A percentile compares a stretch with the other conserved stretches of the same genome.
phyloP scores from a whole-genome alignment of 1,284 basidiomycete genomes.

The Irpex sp. region DNA sequence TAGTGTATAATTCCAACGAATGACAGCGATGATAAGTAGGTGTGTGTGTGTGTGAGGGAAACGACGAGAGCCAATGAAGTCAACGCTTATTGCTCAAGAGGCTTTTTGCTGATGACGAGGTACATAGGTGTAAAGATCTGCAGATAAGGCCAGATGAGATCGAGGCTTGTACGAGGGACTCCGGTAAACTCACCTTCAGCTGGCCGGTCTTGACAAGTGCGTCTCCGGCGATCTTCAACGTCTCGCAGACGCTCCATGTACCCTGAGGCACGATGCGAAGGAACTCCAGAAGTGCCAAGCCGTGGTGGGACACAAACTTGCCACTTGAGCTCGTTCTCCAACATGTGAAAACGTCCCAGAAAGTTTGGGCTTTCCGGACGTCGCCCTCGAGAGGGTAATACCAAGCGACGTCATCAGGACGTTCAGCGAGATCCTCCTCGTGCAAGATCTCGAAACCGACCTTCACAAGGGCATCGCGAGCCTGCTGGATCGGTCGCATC shows the following conservation, averaged over 20 bases:
- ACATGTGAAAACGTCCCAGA: conserved; percentile 88
- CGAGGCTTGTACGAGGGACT: background rate
- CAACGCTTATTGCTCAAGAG: conserved; percentile 23
- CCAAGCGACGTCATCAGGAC: conserved; percentile 83
- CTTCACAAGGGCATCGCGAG: conserved; percentile 75
- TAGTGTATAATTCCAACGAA: conserved; percentile 1
- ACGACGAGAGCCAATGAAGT: background rate
- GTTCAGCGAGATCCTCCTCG: conserved; percentile 93
- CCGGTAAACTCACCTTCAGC: conserved; percentile 60
- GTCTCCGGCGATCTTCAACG: conserved; percentile 80
- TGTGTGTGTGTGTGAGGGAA: background rate
- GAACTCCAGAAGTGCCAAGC: conserved; percentile 77
- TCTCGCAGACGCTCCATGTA: conserved; percentile 88
- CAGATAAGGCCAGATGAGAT: conserved; percentile 7
- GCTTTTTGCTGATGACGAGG: conserved; percentile 67
- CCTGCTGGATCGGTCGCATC: conserved; percentile 80
- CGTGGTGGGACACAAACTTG: conserved; percentile 81
- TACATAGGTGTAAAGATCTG: conserved; percentile 85
- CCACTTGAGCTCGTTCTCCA: conserved; percentile 92
- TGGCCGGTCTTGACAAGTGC: conserved; percentile 85
- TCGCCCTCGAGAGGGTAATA: conserved; percentile 97
- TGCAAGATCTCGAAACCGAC: conserved; percentile 91
- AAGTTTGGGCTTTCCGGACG: conserved; percentile 87
- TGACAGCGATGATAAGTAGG: background rate
- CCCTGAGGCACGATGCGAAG: conserved; percentile 88